Evolutionary conservation across 257 asterid species (phyloP), one percentile per base, ranked within the genome.

Genomic region (Primulina tabacum): DNA sequence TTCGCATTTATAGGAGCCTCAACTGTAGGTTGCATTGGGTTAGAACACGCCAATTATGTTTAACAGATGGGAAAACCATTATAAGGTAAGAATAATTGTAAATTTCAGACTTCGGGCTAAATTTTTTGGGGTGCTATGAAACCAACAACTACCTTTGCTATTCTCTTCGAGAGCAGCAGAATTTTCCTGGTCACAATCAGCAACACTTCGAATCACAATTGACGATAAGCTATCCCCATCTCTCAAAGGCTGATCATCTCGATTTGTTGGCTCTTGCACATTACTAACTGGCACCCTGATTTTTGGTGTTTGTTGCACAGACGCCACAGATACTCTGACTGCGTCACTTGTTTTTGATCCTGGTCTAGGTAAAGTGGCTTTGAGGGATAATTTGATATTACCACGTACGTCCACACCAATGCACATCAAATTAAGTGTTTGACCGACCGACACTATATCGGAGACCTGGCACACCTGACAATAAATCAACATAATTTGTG

Each of bases 361-460:
- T 61, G 74, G 73, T 72, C 67, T 71, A 7, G 91, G 87, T 61
- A 68, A 66, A 73, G 84, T 87, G 74, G 97, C 96, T 83, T 94
- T 94, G 66, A 94, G 87, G 55, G 97, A 94, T 85, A 94, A 82
- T 74, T 81, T 89, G 70, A 88, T 70, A 82, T 94, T 91, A 14
- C 99, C 99, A 38, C 96, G 96, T 65, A 85, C 86, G 17, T 91
- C 99, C 71, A 88, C 85, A 62, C 91, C 97, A 66, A 94, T 89
- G 85, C 99, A 94, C 96, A 86, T 94, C 63, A 89, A 47, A 21
- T 80, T 82, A 67, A 94, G 80, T 74, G 77, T 86, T 88, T 94
- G 90, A 69, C 97, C 96, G 47, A 89, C 67, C 53, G 96, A 83
- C 67, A 91, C 72, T 71, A 88, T 88, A 72, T 94, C 99, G 43